phyloP scores from a whole-genome alignment of 2,329 filamentous ascomycete genomes.

The Lecanicillium sp. region DNA sequence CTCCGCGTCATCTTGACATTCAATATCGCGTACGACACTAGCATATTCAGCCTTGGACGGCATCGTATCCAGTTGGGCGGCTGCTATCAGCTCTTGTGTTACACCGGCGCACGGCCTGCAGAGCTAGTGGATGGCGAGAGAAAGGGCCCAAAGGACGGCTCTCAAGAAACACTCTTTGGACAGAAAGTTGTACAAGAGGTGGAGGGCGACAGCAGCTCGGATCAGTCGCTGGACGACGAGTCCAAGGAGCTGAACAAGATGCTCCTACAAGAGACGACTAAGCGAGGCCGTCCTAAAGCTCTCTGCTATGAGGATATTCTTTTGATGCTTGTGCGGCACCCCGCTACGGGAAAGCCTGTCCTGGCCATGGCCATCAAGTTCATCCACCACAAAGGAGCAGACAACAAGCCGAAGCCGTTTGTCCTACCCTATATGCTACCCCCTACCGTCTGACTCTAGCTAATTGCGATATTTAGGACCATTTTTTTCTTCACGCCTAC shows the following conservation, averaged over 20 bases:
- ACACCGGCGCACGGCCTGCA: constrained; percentile 18
- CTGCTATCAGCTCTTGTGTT: constrained; percentile 20
- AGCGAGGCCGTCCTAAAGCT: constrained; percentile 16
- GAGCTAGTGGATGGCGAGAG: constrained; percentile 21
- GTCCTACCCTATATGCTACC: constrained; percentile 3
- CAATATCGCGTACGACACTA: constrained; percentile 20
- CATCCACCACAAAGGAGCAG: constrained; percentile 19
- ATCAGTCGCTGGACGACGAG: constrained; percentile 11
- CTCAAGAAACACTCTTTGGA: constrained; percentile 16
- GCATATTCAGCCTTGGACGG: constrained; percentile 16
- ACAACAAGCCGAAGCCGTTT: constrained; percentile 22
- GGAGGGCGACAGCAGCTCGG: neutral
- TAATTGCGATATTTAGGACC: constrained; percentile 14
- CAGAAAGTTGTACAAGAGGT: constrained; percentile 14
- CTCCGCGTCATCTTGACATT: constrained; percentile 18
- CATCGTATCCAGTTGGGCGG: constrained; percentile 16
- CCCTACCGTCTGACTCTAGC: neutral
- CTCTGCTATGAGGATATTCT: constrained; percentile 23
- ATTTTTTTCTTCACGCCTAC: constrained; percentile 20
- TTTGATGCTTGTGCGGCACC: constrained; percentile 20
- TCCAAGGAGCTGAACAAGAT: constrained; percentile 16
- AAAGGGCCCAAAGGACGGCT: constrained; percentile 18
- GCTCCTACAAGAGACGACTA: constrained; percentile 14
- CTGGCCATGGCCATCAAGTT: constrained; percentile 22
- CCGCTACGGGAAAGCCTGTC: constrained; percentile 12